Evolutionary conservation across 129 eudicot species (phyloP), one percentile per base, ranked within the genome.

Genomic region (Heracleum sosnowskyi): DNA sequence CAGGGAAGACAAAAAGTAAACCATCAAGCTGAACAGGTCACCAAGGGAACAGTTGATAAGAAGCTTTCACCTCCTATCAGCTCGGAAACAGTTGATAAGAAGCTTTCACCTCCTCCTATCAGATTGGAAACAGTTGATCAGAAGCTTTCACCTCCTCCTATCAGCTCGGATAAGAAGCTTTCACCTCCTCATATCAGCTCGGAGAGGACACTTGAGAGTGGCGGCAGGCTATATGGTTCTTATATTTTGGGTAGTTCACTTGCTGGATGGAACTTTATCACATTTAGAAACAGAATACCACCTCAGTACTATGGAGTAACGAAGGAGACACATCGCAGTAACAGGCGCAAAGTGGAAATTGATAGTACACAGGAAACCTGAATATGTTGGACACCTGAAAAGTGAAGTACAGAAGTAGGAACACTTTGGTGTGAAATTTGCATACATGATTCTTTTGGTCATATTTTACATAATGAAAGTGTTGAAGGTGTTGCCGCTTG

Each of bases 201-300:
- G 22, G 69, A 29, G 31, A 49, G 36, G 53, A 66, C 69, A 17
- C 11, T 3, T 44, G 79, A 66, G 31, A 69, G 76, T 34, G 51
- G 28, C 11, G 51, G 39, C 26, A 60, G 15, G 17, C 69, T 45
- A n/a, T 34, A 68, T 22, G 84, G 76, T 46, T 44, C 76, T 34
- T 76, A 81, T 51, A 69, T 68, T n/a, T 60, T 81, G 80, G 84
- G 84, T 49, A 47, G 57, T 34, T 76, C 84, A 1, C 35, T 68
- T 76, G 28, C 80, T 76, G 80, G 80, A 34, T 47, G 76, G 84
- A 76, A 81, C 76, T 81, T 76, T 18, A 76, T 81, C 35, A 81
- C 80, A 17, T 76, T 28, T 37, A 11, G 22, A 47, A 66, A 76
- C 80, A 76, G 76, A 40, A 66, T 5, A 15, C 80, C 80, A 11